Evolutionary conservation across 345 rosid genomes (phyloP).

Genomic region (Eucalyptus camaldulensis): DNA sequence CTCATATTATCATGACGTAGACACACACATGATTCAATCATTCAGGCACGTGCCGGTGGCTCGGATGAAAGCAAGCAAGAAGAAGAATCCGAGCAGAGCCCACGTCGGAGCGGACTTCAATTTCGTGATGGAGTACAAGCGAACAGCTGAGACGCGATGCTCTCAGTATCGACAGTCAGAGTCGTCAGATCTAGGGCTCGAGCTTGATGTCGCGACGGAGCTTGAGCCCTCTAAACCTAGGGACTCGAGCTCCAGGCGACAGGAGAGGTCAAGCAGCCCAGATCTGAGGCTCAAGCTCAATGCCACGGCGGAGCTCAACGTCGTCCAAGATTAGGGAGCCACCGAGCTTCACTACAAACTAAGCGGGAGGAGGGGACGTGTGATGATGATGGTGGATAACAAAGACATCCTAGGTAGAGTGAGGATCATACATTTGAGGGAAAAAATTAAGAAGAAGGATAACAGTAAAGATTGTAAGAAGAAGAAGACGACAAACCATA

Average conservation of each 20-base stretch:
- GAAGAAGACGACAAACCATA: neutral
- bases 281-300: neutral
- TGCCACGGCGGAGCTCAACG: neutral
- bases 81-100: slow-evolving; percentile 80
- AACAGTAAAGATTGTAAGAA: neutral
- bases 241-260: neutral
- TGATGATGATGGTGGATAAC: neutral
- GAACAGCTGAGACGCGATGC: slow-evolving; percentile 68
- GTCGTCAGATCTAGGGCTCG: slow-evolving; percentile 50
- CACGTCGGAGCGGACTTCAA: slow-evolving; percentile 68
- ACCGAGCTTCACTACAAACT: neutral
- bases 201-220: neutral
- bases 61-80: slow-evolving; percentile 75
- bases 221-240: neutral
- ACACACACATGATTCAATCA: neutral
- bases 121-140: slow-evolving; percentile 68
- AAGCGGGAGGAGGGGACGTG: neutral
- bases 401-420: neutral
- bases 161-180: slow-evolving; percentile 59
- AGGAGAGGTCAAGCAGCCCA: neutral
- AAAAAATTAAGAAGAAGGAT: too few relatives aligned
- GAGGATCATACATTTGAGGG: neutral
- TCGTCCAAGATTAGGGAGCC: neutral
- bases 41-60: slow-evolving; percentile 49
- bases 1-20: neutral